These are phyloP conservation scores for Geosmithia morbida DNA, from an alignment of 2,329 filamentous ascomycete species.

Conservation along the genomic window DNA sequence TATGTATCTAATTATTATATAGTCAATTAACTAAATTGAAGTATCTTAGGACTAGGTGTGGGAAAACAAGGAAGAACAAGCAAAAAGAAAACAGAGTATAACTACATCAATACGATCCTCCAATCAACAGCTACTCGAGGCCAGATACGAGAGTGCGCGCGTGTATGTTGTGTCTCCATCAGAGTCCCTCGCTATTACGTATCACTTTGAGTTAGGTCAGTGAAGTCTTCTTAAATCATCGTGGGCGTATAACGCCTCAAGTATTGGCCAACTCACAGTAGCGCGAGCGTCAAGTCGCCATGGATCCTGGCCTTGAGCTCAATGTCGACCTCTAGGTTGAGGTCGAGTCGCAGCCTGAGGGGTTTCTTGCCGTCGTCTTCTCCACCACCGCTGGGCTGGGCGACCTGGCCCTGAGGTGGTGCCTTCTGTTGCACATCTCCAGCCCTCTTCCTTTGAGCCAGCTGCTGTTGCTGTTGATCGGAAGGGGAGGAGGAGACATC, in stretches of 20 bases:
- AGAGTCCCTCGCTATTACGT: background rate
- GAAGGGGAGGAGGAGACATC: background rate
- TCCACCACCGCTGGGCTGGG: background rate
- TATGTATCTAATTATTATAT: background rate
- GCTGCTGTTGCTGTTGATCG: conserved; percentile 3
- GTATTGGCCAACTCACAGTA: conserved; percentile 39
- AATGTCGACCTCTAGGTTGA: conserved; percentile 69
- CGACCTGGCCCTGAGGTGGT: background rate
- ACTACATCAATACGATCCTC: background rate
- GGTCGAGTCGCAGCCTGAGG: conserved; percentile 31
- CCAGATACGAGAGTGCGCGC: background rate
- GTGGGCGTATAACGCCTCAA: background rate
- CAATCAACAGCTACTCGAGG: background rate
- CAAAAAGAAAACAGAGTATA: too few species aligned
- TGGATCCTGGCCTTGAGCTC: conserved; percentile 68
- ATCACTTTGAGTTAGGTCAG: background rate
- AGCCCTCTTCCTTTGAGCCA: background rate
- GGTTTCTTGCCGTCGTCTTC: conserved; percentile 3
- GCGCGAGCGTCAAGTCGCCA: conserved; percentile 58
- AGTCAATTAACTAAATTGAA: too few species aligned
- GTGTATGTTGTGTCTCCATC: background rate
- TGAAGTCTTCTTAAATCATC: background rate
- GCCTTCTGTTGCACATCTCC: background rate
- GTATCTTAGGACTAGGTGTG: too few species aligned
- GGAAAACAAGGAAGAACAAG: too few species aligned